A percentile compares a stretch with the other conserved stretches of the same genome.
Evolutionary conservation across 179 eudicot species (phyloP).

Genomic region (Drosera spatulata): DNA sequence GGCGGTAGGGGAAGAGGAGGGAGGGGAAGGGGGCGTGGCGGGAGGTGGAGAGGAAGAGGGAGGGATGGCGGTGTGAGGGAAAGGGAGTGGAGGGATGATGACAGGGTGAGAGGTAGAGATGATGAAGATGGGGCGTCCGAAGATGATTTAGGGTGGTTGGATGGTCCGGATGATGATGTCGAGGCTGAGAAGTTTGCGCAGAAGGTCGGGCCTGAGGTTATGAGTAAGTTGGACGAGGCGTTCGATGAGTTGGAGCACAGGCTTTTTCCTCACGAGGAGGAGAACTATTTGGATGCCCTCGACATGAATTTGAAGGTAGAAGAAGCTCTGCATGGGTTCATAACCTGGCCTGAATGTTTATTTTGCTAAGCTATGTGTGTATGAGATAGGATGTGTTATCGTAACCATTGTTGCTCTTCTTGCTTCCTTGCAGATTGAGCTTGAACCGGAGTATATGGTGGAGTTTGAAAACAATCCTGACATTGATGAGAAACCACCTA

Average conservation of each 20-base stretch:
- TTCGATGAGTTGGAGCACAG: conserved; percentile 46
- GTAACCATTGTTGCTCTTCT: background rate
- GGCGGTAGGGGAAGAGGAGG: too few species aligned
- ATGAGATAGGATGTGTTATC: too few species aligned
- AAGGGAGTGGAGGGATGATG: too few species aligned
- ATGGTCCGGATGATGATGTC: conserved; percentile 31
- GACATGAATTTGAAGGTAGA: conserved; percentile 57
- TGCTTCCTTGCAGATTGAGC: conserved; percentile 74
- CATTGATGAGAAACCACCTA: conserved; percentile 75
- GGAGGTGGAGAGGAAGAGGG: too few species aligned
- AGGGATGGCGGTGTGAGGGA: too few species aligned
- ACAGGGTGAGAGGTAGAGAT: conserved; percentile 15
- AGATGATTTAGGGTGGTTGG: conserved; percentile 17
- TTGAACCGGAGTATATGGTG: conserved; percentile 83
- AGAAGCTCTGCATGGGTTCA: too few species aligned
- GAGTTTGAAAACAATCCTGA: conserved; percentile 80
- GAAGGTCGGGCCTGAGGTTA: conserved; percentile 43
- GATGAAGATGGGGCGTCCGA: conserved; percentile 19
- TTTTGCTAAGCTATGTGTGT: too few species aligned
- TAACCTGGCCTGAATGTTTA: too few species aligned
- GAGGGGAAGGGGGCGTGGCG: too few species aligned
- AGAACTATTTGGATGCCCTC: conserved; percentile 57
- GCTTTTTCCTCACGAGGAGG: conserved; percentile 39
- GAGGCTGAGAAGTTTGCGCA: conserved; percentile 53
- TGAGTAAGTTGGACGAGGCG: conserved; percentile 45